These are phyloP conservation scores for Hippophae tibetana DNA, from an alignment of 306 rosid genomes.

Conservation along the genomic window DNA sequence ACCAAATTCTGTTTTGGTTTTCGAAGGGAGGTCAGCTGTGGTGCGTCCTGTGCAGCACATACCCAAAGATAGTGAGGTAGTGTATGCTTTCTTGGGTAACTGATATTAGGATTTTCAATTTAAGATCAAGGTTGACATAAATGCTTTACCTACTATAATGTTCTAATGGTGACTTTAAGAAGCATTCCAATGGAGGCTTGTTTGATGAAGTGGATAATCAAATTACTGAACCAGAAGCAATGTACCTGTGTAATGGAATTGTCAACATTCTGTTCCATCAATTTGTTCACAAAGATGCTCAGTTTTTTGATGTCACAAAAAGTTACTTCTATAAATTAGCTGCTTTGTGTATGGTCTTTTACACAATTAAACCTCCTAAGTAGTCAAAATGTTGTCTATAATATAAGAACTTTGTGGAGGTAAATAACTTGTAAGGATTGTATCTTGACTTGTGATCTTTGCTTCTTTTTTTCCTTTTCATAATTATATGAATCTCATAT, in stretches of 20 bases:
- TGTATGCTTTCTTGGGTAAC: conserved; percentile 2
- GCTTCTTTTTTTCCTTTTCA: no score
- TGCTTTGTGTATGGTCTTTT: no score
- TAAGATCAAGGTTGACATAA: conserved; percentile 4
- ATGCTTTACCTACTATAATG: neutral
- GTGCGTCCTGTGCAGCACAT: conserved; percentile 74
- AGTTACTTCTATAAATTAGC: no score
- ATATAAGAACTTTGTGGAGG: neutral
- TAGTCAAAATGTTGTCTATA: neutral
- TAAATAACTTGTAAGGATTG: neutral
- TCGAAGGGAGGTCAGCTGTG: conserved; percentile 67
- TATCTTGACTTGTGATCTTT: neutral
- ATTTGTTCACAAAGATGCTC: neutral
- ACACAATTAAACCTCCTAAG: neutral
- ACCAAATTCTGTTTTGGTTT: conserved; percentile 77
- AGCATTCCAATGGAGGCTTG: neutral
- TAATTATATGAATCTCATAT: neutral
- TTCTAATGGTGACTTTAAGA: neutral
- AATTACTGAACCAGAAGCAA: neutral
- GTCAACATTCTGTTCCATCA: no score
- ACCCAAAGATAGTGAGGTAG: conserved; percentile 68
- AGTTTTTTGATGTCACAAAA: no score
- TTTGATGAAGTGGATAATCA: neutral
- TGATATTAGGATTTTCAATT: neutral
- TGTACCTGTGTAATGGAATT: neutral